Conservation (phyloP, 163 green algal genomes). For the Smithsoniella earleae region DNA sequence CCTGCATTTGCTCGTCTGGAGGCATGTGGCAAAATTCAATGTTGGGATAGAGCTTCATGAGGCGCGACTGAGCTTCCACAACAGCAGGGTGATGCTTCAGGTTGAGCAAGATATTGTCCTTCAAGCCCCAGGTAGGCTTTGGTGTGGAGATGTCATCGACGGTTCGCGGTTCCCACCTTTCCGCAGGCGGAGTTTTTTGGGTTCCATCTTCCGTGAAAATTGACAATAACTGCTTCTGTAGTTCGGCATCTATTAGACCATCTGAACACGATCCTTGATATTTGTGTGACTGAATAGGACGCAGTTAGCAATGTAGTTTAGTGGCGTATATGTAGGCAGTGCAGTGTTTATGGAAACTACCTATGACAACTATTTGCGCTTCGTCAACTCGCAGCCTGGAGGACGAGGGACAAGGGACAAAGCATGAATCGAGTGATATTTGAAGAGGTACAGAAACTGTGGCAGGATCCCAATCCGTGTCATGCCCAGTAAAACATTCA, state of each 20-base stretch:
- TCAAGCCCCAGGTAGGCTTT: slow-evolving; percentile 62
- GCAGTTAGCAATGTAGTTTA: not conserved
- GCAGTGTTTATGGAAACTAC: not conserved
- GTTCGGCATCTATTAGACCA: slow-evolving; percentile 52
- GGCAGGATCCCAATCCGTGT: not conserved
- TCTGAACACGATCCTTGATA: no score
- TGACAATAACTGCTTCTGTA: slow-evolving; percentile 45
- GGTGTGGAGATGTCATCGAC: slow-evolving; percentile 48
- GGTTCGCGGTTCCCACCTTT: slow-evolving; percentile 63
- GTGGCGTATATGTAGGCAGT: not conserved
- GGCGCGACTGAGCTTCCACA: slow-evolving; percentile 61
- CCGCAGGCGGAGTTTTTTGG: slow-evolving; percentile 34
- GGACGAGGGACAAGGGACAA: slow-evolving; percentile 50
- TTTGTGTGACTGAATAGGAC: not conserved
- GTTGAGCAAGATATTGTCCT: slow-evolving; percentile 11
- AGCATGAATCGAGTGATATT: slow-evolving; percentile 55
- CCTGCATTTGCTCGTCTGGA: slow-evolving; percentile 50
- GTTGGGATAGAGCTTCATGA: slow-evolving; percentile 65
- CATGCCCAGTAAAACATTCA: no score
- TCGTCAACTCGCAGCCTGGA: slow-evolving; percentile 32
- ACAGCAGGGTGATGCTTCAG: slow-evolving; percentile 41
- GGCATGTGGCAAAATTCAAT: slow-evolving; percentile 41
- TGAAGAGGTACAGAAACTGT: slow-evolving; percentile 43
- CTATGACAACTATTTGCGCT: slow-evolving; percentile 1
- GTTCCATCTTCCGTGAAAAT: slow-evolving; percentile 43